Evolutionary conservation across 176 grass and related monocot species (phyloP).

Genomic region (Olyra latifolia): DNA sequence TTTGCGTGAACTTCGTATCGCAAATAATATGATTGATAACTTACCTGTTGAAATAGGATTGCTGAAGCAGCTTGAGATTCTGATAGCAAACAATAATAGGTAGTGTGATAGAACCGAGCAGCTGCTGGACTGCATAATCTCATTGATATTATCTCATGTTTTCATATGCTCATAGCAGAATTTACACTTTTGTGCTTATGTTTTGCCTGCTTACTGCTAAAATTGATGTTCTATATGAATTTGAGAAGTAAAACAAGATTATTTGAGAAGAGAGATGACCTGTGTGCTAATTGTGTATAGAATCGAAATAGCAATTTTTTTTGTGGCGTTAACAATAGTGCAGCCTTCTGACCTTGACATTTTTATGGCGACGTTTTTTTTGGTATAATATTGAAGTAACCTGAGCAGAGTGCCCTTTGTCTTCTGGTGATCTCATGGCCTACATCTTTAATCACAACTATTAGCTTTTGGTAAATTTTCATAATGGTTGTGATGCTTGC

Average conservation of each 20-base stretch:
- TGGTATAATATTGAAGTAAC: not conserved
- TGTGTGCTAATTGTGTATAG: not conserved
- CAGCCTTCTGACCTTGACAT: too few relatives aligned
- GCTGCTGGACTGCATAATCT: constrained; percentile 7
- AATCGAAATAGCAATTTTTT: not conserved
- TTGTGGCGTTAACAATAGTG: not conserved
- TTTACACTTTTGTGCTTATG: not conserved
- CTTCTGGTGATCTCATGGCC: not conserved
- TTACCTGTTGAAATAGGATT: constrained; percentile 80
- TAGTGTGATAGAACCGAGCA: constrained; percentile 39
- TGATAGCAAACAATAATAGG: constrained; percentile 86
- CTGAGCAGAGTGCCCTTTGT: not conserved
- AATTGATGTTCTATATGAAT: not conserved
- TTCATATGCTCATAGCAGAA: constrained; percentile 2
- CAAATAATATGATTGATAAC: constrained; percentile 62
- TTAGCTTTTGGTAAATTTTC: not conserved
- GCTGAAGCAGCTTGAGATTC: constrained; percentile 72
- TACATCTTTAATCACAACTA: not conserved
- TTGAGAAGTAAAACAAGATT: not conserved
- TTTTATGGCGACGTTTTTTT: not conserved
- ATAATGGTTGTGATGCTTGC: not conserved
- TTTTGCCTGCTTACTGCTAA: constrained; percentile 12
- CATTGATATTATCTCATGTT: constrained; percentile 22
- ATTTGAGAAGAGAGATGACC: not conserved
- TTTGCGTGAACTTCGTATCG: constrained; percentile 72